Percentiles rank a stretch among this genome's conserved stretches.
phyloP scores from a whole-genome alignment of 2,329 filamentous ascomycete species.

The Myriosclerotinia scirpicola region DNA sequence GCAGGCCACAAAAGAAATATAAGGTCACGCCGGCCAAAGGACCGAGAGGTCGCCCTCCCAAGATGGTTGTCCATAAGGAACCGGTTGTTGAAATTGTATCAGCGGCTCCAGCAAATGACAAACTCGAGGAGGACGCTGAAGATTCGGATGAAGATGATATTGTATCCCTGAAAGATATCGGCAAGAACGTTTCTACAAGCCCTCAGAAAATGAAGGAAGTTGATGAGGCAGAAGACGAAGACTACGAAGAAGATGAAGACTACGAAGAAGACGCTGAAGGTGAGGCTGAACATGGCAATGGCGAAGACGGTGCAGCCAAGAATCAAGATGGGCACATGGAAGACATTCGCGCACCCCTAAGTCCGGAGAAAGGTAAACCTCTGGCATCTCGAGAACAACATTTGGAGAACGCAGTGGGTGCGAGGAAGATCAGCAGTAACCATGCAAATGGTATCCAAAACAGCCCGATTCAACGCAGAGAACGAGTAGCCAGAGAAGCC shows the following conservation, averaged over 20 bases:
- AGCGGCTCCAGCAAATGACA: background rate
- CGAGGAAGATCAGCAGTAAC: conserved; percentile 3
- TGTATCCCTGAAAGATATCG: background rate
- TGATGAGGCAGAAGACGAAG: background rate
- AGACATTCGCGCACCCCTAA: background rate
- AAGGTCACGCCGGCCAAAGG: conserved; percentile 19
- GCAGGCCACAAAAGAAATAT: background rate
- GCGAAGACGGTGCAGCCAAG: background rate
- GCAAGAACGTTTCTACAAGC: background rate
- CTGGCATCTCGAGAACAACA: background rate
- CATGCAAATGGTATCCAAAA: background rate
- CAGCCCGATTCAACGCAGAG: background rate
- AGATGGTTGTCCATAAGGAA: background rate
- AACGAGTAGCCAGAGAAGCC: background rate
- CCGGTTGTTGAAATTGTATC: background rate
- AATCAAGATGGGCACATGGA: background rate
- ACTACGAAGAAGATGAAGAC: background rate
- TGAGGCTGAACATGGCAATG: background rate
- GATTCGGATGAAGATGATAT: background rate
- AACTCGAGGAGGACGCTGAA: background rate
- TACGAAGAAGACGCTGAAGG: background rate
- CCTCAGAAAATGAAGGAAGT: background rate
- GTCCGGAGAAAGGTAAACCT: background rate
- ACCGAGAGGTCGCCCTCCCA: conserved; percentile 21
- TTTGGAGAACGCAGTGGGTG: background rate